Conservation (phyloP, 306 rosid genomes). For the Cucumis melo region DNA sequence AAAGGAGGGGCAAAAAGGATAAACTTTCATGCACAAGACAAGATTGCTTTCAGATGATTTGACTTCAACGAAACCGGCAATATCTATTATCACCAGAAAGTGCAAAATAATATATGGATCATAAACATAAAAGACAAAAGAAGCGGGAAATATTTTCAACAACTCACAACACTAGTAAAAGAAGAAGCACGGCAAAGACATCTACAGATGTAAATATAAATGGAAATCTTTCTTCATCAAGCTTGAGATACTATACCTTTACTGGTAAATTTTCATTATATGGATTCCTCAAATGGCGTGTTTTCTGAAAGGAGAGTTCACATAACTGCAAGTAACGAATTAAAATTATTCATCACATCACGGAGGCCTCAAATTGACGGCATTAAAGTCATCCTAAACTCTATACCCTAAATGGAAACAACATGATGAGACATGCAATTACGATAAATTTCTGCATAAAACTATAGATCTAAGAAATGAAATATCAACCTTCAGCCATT, state of each 20-base stretch:
- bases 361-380: background rate
- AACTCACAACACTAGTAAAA: background rate
- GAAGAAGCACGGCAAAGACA: background rate
- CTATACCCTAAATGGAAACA: background rate
- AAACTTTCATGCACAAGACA: background rate
- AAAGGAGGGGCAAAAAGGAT: background rate
- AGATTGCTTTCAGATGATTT: background rate
- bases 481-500: slow-evolving; percentile 77
- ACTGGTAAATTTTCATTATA: slow-evolving; percentile 97
- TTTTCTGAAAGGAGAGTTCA: slow-evolving; percentile 93
- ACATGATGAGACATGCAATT: background rate
- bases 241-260: slow-evolving; percentile 47
- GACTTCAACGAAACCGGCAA: background rate
- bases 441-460: background rate
- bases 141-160: background rate
- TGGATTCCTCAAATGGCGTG: slow-evolving; percentile 95
- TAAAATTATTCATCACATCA: slow-evolving; percentile 19
- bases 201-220: background rate
- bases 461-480: slow-evolving; percentile 2
- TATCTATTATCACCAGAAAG: background rate
- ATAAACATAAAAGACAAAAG: background rate
- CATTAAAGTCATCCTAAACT: background rate
- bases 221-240: background rate
- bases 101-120: background rate
- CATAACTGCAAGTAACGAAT: slow-evolving; percentile 66